Evolutionary conservation across 1,139 yeast genomes (phyloP).

Genomic region (Hyphopichia khmerensis): DNA sequence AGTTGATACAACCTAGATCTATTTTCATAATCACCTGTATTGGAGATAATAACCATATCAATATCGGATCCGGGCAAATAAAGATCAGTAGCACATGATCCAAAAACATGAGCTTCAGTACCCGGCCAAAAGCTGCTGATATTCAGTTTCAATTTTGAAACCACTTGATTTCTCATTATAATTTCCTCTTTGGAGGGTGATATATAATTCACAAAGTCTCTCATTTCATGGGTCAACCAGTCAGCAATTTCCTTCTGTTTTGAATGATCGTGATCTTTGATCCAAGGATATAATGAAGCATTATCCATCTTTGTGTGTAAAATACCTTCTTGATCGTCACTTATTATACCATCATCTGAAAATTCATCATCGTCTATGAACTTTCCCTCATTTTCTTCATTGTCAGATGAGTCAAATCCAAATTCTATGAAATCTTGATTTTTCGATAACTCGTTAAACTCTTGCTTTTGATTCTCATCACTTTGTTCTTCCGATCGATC

Average conservation of each 20-base stretch:
- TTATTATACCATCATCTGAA: constrained; percentile 37
- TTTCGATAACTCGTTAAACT: constrained; percentile 36
- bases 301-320: constrained; percentile 15
- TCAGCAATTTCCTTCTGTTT: constrained; percentile 75
- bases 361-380: constrained; percentile 20
- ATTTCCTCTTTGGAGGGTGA: constrained; percentile 85
- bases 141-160: constrained; percentile 55
- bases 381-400: constrained; percentile 31
- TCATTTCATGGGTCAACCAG: constrained; percentile 86
- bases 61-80: constrained; percentile 96
- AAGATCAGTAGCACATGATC: constrained; percentile 92
- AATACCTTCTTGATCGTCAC: constrained; percentile 40
- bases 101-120: constrained; percentile 84
- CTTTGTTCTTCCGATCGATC: not conserved
- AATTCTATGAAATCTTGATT: constrained; percentile 63
- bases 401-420: constrained; percentile 50
- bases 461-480: not conserved
- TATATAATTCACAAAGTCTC: constrained; percentile 81
- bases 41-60: constrained; percentile 84
- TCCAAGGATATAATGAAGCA: constrained; percentile 69
- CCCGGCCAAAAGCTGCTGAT: constrained; percentile 73
- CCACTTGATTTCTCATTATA: constrained; percentile 63
- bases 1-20: constrained; percentile 71
- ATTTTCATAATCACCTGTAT: constrained; percentile 62
- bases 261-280: constrained; percentile 72